A percentile compares a stretch with the other conserved stretches of the same genome.
Evolutionary conservation across 129 eudicot species (phyloP).

Genomic region (Ambrosia trifida): DNA sequence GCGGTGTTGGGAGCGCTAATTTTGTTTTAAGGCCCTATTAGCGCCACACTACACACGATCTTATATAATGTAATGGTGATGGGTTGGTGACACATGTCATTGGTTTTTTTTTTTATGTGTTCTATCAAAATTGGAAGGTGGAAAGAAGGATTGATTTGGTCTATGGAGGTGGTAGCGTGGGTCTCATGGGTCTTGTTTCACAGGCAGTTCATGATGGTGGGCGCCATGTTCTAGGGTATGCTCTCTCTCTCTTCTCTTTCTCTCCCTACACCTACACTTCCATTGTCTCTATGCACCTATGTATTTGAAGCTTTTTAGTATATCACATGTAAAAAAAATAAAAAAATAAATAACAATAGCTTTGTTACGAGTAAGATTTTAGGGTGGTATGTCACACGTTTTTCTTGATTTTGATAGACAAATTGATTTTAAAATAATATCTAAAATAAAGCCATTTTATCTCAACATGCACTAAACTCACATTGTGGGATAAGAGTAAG

Average conservation of each 20-base stretch:
- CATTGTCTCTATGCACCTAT: conserved; percentile 19
- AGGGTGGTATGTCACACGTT: conserved; percentile 9
- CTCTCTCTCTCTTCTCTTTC: conserved; percentile 20
- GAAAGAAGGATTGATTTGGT: conserved; percentile 96
- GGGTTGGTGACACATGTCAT: conserved; percentile 37
- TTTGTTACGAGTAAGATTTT: background rate
- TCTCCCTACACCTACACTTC: conserved; percentile 26
- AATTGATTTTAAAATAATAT: background rate
- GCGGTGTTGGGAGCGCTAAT: no score
- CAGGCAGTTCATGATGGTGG: conserved; percentile 99
- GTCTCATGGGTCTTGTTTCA: conserved; percentile 99
- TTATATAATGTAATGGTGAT: conserved; percentile 1
- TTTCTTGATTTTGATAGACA: conserved; percentile 27
- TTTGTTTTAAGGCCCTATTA: no score
- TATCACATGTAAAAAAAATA: conserved; percentile 2
- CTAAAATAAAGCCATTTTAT: background rate
- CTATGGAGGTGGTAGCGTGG: conserved; percentile 99
- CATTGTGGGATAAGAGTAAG: background rate
- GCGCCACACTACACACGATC: no score
- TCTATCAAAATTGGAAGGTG: conserved; percentile 56
- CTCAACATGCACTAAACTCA: background rate
- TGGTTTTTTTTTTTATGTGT: conserved; percentile 26
- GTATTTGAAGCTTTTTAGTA: background rate
- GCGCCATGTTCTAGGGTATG: conserved; percentile 99
- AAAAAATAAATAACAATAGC: conserved; percentile 1